Percentiles rank a stretch among this genome's conserved stretches.
phyloP scores from a whole-genome alignment of 2,329 filamentous ascomycete species.

The Fusarium ramigenum region DNA sequence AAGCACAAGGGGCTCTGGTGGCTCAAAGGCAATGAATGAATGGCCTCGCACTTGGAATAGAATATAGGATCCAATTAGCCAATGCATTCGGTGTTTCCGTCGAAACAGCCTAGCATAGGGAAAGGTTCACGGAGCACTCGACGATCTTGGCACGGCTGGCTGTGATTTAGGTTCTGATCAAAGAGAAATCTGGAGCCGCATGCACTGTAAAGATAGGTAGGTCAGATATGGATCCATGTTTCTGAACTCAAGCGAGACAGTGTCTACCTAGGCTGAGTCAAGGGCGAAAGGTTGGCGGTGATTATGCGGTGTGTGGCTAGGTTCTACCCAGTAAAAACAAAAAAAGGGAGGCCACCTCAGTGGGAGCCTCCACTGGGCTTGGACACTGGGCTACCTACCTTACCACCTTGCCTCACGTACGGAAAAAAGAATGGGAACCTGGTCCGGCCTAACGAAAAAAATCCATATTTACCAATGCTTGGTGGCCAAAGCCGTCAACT shows the following conservation, averaged over 20 bases:
- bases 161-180: not conserved
- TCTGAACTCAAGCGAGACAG: constrained; percentile 8
- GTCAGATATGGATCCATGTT: not conserved
- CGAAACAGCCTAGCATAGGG: not conserved
- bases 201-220: not conserved
- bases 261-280: constrained; percentile 26
- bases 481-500: constrained; percentile 30
- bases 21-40: not conserved
- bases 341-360: not conserved
- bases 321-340: constrained; percentile 9
- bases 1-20: not conserved
- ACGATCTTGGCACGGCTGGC: not conserved
- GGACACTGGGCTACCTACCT: not conserved
- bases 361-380: constrained; percentile 10
- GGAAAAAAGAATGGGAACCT: constrained; percentile 16
- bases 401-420: not conserved
- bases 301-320: constrained; percentile 27
- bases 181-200: constrained; percentile 1
- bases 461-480: constrained; percentile 32
- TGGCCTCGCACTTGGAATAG: not conserved
- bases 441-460: constrained; percentile 33
- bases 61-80: not conserved
- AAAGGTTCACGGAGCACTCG: constrained; percentile 3
- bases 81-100: not conserved
- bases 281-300: constrained; percentile 6